Evolutionary conservation across 768 basidiomycete genomes (phyloP), one percentile per base, ranked within the genome.

Genomic region (Lepiota brunneoincarnata): DNA sequence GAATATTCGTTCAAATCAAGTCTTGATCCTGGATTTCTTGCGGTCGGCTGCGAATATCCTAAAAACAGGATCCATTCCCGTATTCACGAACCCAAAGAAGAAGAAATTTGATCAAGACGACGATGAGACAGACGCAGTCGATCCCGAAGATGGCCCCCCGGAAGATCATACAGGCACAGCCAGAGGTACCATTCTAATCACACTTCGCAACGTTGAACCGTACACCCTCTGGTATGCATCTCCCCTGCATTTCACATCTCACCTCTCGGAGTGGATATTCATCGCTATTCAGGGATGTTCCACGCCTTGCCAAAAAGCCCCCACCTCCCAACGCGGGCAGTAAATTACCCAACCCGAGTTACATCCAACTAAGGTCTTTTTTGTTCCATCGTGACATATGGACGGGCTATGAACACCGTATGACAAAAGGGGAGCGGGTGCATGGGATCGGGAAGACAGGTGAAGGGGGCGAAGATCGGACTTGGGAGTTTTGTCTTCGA

Each of bases 381-480:
- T 74, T 67, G 15, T 98, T 98, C 64, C 73, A 83, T 38, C 75
- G 89, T 38, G 67, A 67, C 9, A 58, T 72, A 0, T 98, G 93
- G 84, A 81, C 79, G 44, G 93, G 91, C 1, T 98, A 98, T 62
- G 87, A 87, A 61, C 96, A 98, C 67, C 75, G 91, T n/a, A 89
- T 96, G 85, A 97, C 96, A 2, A 89, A 93, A 63, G 95, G 95
- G 4, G 91, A 81, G 72, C 77, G 81, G 66, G 89, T 67, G 0
- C 80, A 80, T 64, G 86, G 82, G 24, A 79, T 72, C 37, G 82
- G 80, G 23, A 86, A 68, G 72, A 90, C 82, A 11, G 89, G 83
- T 35, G 83, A 82, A 63, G 87, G 82, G 7, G 89, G 84, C 43
- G 89, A 86, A 61, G 89, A 93, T 59, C 75, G 91, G 56, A 93